phyloP scores from a whole-genome alignment of 306 rosid species.

The Alnus rubra region DNA sequence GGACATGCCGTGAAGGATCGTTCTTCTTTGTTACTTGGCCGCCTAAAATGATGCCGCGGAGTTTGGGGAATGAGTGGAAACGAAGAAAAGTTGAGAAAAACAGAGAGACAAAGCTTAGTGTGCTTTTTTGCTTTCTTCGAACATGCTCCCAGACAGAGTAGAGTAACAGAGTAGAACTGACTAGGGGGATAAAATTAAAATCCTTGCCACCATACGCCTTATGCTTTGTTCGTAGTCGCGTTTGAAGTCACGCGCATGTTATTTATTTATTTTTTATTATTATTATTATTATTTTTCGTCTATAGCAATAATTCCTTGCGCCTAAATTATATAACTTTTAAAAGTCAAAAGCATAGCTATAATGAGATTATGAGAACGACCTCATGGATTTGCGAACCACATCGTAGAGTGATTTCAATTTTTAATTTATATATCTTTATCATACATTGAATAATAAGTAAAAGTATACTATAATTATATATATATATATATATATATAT shows the following conservation, averaged over 20 bases:
- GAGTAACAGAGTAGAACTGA: neutral
- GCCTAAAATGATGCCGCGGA: slow-evolving; percentile 41
- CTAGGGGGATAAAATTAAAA: neutral
- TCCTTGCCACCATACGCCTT: neutral
- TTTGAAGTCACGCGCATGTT: slow-evolving; percentile 11
- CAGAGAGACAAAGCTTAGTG: slow-evolving; percentile 6
- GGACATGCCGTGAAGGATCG: neutral
- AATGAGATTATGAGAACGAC: too few species aligned
- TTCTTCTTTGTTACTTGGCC: neutral
- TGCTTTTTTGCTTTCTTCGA: slow-evolving; percentile 22
- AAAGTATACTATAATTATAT: too few species aligned
- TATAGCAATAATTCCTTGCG: neutral
- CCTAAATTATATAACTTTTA: too few species aligned
- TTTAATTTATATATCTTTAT: too few species aligned
- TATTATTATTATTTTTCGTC: neutral
- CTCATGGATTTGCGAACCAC: too few species aligned
- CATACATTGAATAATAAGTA: too few species aligned
- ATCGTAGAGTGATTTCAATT: too few species aligned
- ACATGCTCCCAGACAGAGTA: neutral
- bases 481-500: too few species aligned
- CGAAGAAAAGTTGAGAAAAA: slow-evolving; percentile 49
- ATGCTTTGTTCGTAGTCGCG: neutral
- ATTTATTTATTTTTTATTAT: neutral
- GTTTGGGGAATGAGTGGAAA: slow-evolving; percentile 53
- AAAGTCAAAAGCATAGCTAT: too few species aligned